Evolutionary conservation across 495 filamentous ascomycete species (phyloP).

Genomic region (Podospora sp.): DNA sequence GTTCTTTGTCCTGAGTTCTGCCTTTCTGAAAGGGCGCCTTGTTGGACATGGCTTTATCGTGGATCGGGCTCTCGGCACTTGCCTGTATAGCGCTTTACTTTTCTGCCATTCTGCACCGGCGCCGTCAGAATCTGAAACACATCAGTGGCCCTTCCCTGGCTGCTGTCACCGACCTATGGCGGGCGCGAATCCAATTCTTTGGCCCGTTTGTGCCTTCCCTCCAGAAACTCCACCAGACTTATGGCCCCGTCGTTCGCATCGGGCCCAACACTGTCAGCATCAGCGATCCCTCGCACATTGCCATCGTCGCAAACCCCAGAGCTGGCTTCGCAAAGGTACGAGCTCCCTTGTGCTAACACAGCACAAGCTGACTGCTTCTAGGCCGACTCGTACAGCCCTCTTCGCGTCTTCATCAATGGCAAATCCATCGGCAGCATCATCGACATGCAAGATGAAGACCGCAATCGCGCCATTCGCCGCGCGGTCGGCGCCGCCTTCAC

Average conservation of each 20-base stretch:
- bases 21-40: no score
- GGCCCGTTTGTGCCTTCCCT: conserved; percentile 5
- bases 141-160: conserved; percentile 6
- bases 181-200: conserved; percentile 12
- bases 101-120: background rate
- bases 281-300: conserved; percentile 36
- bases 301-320: conserved; percentile 19
- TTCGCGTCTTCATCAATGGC: conserved; percentile 24
- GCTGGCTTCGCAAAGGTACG: conserved; percentile 15
- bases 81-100: no score
- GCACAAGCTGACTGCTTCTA: background rate
- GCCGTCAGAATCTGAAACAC: background rate
- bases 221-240: conserved; percentile 40
- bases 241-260: conserved; percentile 53
- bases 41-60: no score
- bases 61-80: no score
- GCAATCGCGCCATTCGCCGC: conserved; percentile 28
- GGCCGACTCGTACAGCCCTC: conserved; percentile 39
- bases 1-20: no score
- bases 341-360: background rate
- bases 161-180: conserved; percentile 14
- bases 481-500: conserved; percentile 37
- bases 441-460: conserved; percentile 29
- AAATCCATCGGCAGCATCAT: conserved; percentile 34
- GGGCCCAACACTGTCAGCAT: conserved; percentile 54